These are phyloP conservation scores for Crassisporium funariophilum DNA, from an alignment of 768 basidiomycete species.

Conservation along the genomic window DNA sequence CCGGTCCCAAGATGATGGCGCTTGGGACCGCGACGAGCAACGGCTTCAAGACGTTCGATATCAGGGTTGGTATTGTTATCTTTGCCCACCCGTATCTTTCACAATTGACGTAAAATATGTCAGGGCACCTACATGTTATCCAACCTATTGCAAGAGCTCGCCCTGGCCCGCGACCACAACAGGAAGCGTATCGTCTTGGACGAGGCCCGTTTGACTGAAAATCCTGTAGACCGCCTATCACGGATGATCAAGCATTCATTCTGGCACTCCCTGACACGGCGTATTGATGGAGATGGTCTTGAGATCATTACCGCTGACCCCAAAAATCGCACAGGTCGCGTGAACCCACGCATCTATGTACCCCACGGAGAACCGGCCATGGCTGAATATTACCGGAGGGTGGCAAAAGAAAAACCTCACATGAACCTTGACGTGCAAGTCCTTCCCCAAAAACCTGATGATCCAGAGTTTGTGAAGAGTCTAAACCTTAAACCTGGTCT, in stretches of 20 bases:
- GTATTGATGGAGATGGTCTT: slow-evolving; percentile 95
- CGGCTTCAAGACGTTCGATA: slow-evolving; percentile 97
- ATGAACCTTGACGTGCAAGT: slow-evolving; percentile 92
- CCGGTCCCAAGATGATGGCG: slow-evolving; percentile 94
- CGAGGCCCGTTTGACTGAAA: slow-evolving; percentile 95
- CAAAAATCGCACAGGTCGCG: slow-evolving; percentile 91
- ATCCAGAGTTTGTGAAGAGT: slow-evolving; percentile 87
- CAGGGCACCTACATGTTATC: slow-evolving; percentile 99
- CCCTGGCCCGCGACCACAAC: slow-evolving; percentile 92
- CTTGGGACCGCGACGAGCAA: slow-evolving; percentile 97
- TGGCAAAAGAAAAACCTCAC: slow-evolving; percentile 90
- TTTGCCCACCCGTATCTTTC: slow-evolving; percentile 3
- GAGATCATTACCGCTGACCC: slow-evolving; percentile 98
- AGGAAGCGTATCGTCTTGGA: slow-evolving; percentile 98
- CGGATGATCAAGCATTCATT: slow-evolving; percentile 98
- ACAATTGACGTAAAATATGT: slow-evolving; percentile 15
- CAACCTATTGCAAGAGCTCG: slow-evolving; percentile 97
- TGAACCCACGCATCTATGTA: slow-evolving; percentile 93
- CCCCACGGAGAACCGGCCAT: slow-evolving; percentile 92
- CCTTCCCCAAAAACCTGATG: slow-evolving; percentile 84
- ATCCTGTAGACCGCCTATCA: slow-evolving; percentile 94
- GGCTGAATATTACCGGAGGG: slow-evolving; percentile 93
- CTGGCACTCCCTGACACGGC: slow-evolving; percentile 95
- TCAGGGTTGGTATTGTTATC: slow-evolving; percentile 58
- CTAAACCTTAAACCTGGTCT: slow-evolving; percentile 94